Base-by-base conservation (phyloP, 805 yeast species). In the Lipomyces chichibuensis region DNA sequence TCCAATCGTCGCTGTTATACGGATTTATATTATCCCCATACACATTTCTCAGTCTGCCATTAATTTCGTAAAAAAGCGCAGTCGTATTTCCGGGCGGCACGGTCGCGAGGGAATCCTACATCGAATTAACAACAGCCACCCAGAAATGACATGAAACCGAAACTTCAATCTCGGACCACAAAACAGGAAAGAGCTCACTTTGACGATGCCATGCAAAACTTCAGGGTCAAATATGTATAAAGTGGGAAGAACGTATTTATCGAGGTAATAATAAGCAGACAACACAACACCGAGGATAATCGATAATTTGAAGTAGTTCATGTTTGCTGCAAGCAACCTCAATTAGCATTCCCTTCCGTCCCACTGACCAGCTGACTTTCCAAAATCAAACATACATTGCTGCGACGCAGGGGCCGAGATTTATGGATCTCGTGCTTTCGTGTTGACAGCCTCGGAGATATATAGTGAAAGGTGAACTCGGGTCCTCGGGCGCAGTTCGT, bases 1-100 rank as follows among this genome's bases (percentile, higher is more conserved):
- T 89, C 98, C 98, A 95, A 71, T 93, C 94, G 62, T 90, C 89
- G 60, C 83, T 81, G 76, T 88, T 85, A 72, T 89, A 83, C 71
- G 87, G 87, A 79, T 91, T 91, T 79, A 94, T 85, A 72, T 84
- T 76, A 7, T 86, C 87, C 13, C 97, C 96, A 77, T 95, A 95
- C 57, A 82, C 85, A 2, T 77, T 81, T 69, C 87, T 82, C 66
- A 93, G 77, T 43, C 79, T 82, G 1, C 83, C 82, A 43, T 90
- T 85, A 68, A 94, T 80, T 59, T 85, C 90, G 23, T 81, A 76
- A 78, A 93, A 80, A 65, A 93, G 78, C 2, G 83, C 87, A 7
- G 89, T 86, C 46, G 90, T 83, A 72, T 88, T 76, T 20, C 74
- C 75, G 20, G 72, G 69, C 58, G 75, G 68, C 52, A 65, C 69